These are phyloP conservation scores for Lophium mytilinum DNA, from an alignment of 495 filamentous ascomycete species.

Conservation along the genomic window DNA sequence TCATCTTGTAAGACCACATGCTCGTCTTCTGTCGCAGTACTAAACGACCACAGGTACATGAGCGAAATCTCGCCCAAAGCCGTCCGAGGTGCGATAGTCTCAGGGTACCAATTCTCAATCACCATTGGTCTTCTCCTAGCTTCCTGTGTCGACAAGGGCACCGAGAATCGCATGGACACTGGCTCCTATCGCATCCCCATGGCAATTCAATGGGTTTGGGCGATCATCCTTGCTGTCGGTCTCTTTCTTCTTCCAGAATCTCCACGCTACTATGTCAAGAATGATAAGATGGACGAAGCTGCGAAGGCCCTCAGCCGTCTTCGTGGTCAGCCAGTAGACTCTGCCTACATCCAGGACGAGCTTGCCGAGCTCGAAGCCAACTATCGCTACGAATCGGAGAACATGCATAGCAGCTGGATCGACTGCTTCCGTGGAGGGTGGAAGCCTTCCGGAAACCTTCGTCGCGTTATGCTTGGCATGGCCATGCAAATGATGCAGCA, in stretches of 20 bases:
- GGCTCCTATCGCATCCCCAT: slow-evolving; percentile 76
- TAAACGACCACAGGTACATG: too few species aligned
- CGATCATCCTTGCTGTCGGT: slow-evolving; percentile 61
- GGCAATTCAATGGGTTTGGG: slow-evolving; percentile 72
- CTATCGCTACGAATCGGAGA: slow-evolving; percentile 63
- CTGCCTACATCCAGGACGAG: slow-evolving; percentile 56
- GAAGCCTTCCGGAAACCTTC: slow-evolving; percentile 54
- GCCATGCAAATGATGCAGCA: slow-evolving; percentile 73
- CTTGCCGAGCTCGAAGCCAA: slow-evolving; percentile 69
- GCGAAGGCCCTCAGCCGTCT: slow-evolving; percentile 56
- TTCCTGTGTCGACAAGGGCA: slow-evolving; percentile 65
- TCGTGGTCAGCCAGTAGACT: slow-evolving; percentile 55
- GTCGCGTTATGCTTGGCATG: slow-evolving; percentile 67
- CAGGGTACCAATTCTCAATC: slow-evolving; percentile 75
- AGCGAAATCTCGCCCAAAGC: slow-evolving; percentile 72
- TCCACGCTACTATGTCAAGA: slow-evolving; percentile 74
- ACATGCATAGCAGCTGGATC: slow-evolving; percentile 51
- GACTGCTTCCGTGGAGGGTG: slow-evolving; percentile 61
- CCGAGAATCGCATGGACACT: slow-evolving; percentile 49
- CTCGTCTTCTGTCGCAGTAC: too few species aligned
- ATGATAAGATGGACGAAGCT: slow-evolving; percentile 56
- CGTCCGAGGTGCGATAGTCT: slow-evolving; percentile 75
- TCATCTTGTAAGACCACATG: too few species aligned
- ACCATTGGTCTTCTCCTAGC: slow-evolving; percentile 76
- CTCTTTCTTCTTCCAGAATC: slow-evolving; percentile 75